Base-by-base conservation (phyloP, 1,284 basidiomycete genomes). In the Meira miltonrushii region DNA sequence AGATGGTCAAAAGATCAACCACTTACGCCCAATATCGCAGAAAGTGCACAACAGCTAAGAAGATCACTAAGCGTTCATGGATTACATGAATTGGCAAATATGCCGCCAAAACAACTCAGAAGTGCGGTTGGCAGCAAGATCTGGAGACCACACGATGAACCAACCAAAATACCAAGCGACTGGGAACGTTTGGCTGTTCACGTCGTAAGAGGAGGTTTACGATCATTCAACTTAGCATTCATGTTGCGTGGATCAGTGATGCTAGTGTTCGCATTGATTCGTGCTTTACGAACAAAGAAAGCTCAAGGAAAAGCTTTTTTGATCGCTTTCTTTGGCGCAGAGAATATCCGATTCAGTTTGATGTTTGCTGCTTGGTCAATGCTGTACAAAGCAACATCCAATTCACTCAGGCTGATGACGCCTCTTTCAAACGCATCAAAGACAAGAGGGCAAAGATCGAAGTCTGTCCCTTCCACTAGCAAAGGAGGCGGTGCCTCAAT, bases 111-210 rank as follows among this genome's bases (percentile, higher is more conserved):
- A 44, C 60, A 75, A 57, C 58, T 76, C 23, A 65, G 72, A 39
- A 69, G 68, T 21, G 50, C 61, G 28, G 72, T 75, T 10, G 63
- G 69, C 39, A 72, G 61, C 49, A 75, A 74, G 62, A 62, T 78
- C 2, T 78, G 75, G 75, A 54, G 75, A 25, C 71, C 74, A 1
- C 66, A 72, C n/a, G 69, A 78, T 41, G 75, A 78, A 43, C 66
- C 61, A 39, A 66, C 67, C 2, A 61, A 65, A 12, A 56, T 76
- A 8, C 75, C 75, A 0, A 61, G 55, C 37, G 75, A 78, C 50
- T 77, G 73, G 74, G 75, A 78, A 60, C 59, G 75, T 10, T 60
- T 77, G 10, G 65, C 61, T 1, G 71, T 78, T 0, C 72, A 78
- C 53, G 71, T 74, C 37, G 44, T 59, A 15, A 60, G 75, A 11